phyloP scores from a whole-genome alignment of 164 flowering plant genomes.

The Litsea cubeba region DNA sequence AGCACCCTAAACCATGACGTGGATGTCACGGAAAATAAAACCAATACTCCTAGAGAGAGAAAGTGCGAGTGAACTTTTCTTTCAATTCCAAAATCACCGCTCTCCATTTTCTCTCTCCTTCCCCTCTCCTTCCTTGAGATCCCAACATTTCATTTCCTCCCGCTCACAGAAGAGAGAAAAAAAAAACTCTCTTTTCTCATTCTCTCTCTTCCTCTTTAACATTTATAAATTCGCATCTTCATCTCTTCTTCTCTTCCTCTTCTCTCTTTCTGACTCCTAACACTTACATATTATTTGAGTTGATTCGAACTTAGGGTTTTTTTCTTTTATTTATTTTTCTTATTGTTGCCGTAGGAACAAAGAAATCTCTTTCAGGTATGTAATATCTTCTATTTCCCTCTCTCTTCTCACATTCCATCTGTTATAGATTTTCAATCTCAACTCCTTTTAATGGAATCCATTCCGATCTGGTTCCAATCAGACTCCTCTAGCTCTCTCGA shows the following conservation, averaged over 20 bases:
- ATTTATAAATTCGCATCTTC: neutral
- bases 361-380: neutral
- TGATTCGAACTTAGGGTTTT: neutral
- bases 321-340: neutral
- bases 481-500: neutral
- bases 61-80: no score
- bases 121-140: neutral
- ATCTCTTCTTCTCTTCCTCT: neutral
- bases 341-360: neutral
- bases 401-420: neutral
- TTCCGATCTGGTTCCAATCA: neutral
- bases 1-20: slow-evolving; percentile 12
- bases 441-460: neutral
- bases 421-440: neutral
- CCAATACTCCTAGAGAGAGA: neutral
- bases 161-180: neutral
- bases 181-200: neutral
- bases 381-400: neutral
- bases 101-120: neutral
- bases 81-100: neutral
- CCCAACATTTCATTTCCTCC: neutral
- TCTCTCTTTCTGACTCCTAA: neutral
- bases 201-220: neutral
- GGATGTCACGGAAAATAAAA: slow-evolving; percentile 2
- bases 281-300: no score